phyloP scores from a whole-genome alignment of 805 yeast species.

The Saturnispora saitoi region DNA sequence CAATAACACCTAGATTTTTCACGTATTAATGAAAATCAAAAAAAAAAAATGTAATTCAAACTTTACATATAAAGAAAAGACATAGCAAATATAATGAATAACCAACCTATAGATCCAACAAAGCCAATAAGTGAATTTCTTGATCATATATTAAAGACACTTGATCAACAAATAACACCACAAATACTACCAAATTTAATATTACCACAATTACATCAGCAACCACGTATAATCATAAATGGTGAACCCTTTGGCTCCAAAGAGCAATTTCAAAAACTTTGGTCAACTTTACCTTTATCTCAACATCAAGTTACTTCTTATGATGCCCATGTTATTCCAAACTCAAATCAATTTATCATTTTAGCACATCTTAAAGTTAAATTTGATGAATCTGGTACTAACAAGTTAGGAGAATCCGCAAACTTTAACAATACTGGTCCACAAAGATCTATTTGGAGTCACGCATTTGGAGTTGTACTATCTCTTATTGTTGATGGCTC shows the following conservation, averaged over 20 bases:
- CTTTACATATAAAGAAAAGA: neutral
- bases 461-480: constrained; percentile 61
- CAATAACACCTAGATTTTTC: no score
- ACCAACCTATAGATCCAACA: neutral
- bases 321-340: constrained; percentile 56
- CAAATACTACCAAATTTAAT: constrained; percentile 15
- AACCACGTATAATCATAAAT: constrained; percentile 47
- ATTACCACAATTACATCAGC: constrained; percentile 41
- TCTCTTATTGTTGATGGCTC: constrained; percentile 52
- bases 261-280: constrained; percentile 45
- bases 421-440: constrained; percentile 32
- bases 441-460: constrained; percentile 53
- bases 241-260: constrained; percentile 50
- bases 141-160: constrained; percentile 21
- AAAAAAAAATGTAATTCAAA: no score
- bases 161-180: constrained; percentile 18
- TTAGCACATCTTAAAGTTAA: constrained; percentile 48
- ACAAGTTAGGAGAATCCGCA: constrained; percentile 56
- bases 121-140: constrained; percentile 1
- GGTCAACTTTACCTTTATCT: constrained; percentile 50
- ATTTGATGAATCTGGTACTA: constrained; percentile 69
- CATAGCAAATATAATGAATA: neutral
- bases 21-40: no score
- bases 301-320: constrained; percentile 56
- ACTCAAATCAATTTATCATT: constrained; percentile 35